phyloP scores from a whole-genome alignment of 129 eudicot species.

The Gnaphalium uliginosum region DNA sequence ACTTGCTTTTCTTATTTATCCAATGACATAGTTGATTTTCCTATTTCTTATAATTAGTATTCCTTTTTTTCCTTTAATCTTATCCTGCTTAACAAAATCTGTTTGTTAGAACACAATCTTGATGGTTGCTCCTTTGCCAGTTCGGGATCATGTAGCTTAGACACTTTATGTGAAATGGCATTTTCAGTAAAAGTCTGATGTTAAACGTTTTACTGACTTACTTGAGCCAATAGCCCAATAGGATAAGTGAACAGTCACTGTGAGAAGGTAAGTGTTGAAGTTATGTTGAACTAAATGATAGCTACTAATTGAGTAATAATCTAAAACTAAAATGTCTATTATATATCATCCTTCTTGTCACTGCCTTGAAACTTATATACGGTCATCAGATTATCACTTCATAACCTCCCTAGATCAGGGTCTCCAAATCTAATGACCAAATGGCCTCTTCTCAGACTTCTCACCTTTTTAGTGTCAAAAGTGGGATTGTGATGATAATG shows the following conservation, averaged over 20 bases:
- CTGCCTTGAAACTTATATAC: neutral
- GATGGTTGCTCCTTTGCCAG: neutral
- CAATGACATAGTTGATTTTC: neutral
- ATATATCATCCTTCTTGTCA: neutral
- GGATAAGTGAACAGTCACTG: neutral
- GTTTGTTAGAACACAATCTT: neutral
- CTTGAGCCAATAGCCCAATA: neutral
- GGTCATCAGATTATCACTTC: neutral
- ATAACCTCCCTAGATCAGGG: neutral
- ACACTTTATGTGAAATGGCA: neutral
- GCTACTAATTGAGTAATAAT: neutral
- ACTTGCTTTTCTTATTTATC: conserved; percentile 15
- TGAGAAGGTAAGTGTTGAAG: neutral
- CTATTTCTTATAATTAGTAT: neutral
- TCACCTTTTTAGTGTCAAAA: neutral
- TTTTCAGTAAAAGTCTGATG: neutral
- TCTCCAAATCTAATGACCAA: neutral
- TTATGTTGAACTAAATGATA: neutral
- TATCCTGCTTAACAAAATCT: neutral
- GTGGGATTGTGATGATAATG: no score
- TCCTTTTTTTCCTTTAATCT: neutral
- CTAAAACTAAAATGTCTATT: neutral
- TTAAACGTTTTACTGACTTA: neutral
- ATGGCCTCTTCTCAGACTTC: neutral
- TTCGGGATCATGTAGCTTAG: neutral